Base-by-base conservation (phyloP, 768 basidiomycete species). In the Chiua virens region DNA sequence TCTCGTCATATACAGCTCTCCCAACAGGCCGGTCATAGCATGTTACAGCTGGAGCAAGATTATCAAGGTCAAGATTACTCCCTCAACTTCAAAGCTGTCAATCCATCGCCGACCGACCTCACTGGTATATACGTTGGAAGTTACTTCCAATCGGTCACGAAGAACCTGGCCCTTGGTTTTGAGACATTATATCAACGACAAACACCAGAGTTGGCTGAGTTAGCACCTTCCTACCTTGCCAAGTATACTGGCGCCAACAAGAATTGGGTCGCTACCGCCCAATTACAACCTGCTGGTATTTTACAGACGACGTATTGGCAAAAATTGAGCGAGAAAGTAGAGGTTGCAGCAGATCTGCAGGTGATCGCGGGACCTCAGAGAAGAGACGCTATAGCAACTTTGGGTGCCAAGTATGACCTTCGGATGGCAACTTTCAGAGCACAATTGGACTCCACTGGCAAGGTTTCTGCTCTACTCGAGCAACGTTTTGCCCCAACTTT, bases 351-450 rank as follows among this genome's bases (percentile, higher is more conserved):
- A 28, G 96, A 98, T 61, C 71, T 99, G 51, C 86, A 92, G 66
- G 70, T 95, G 36, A 77, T 94, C 49, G 87, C 88, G 27, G 80
- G 85, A 18, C 87, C 89, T 8, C 76, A 77, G 49, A 86, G 91
- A 63, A 78, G 96, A 61, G 95, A 96, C 65, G 97, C 95, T 11
- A 74, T 95, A 43, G 92, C 96, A 22, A 97, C 95, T 3, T 73
- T 98, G 11, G 97, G 94, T 32, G 94, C 93, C 52, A 98, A 97
- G 75, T 99, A 95, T 66, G 96, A 98, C 67, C 86, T 98, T 59
- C 83, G 97, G 49, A 82, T 91, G 79, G 81, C 95, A 17, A 91
- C 91, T 3, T 98, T 98, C 79, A 80, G 94, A 59, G 95, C 94
- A 42, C 96, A 98, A 70, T 57, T 98, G 21, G 97, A 98, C 66